Evolutionary conservation across 805 yeast genomes (phyloP).

Genomic region (Ogataea methylovora): DNA sequence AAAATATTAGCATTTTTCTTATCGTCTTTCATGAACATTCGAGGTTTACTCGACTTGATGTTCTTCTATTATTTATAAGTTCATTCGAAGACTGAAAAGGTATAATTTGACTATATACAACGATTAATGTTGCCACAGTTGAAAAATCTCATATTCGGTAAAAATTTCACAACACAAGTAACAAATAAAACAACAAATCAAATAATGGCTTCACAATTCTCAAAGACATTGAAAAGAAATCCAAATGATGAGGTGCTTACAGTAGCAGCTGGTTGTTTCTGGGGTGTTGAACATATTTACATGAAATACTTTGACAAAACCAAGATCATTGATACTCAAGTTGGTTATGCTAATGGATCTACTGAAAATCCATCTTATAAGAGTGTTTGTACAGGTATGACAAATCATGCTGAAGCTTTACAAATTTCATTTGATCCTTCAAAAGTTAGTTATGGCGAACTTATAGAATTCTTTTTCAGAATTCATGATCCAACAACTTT

Average conservation of each 20-base stretch:
- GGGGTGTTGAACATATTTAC: slow-evolving; percentile 87
- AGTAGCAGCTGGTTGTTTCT: slow-evolving; percentile 62
- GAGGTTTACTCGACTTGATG: no score
- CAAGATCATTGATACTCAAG: slow-evolving; percentile 68
- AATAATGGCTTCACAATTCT: not conserved
- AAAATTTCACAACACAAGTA: not conserved
- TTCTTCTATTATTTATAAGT: no score
- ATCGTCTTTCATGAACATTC: no score
- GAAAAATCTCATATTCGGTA: no score
- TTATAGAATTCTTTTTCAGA: slow-evolving; percentile 78
- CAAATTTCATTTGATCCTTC: slow-evolving; percentile 79
- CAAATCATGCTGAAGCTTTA: slow-evolving; percentile 74
- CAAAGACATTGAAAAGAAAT: slow-evolving; percentile 16
- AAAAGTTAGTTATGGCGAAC: slow-evolving; percentile 45
- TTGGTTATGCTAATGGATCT: slow-evolving; percentile 85
- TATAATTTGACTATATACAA: no score
- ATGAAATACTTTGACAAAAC: slow-evolving; percentile 52
- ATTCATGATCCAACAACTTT: slow-evolving; percentile 92
- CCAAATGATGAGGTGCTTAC: slow-evolving; percentile 47
- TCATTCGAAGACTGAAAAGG: no score
- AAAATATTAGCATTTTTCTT: no score
- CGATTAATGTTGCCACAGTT: no score
- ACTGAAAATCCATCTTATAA: slow-evolving; percentile 51
- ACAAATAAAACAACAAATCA: no score
- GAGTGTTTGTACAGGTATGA: slow-evolving; percentile 69